These are phyloP conservation scores for Sarocladium brachiariae DNA, from an alignment of 2,329 filamentous ascomycete species.

Conservation along the genomic window DNA sequence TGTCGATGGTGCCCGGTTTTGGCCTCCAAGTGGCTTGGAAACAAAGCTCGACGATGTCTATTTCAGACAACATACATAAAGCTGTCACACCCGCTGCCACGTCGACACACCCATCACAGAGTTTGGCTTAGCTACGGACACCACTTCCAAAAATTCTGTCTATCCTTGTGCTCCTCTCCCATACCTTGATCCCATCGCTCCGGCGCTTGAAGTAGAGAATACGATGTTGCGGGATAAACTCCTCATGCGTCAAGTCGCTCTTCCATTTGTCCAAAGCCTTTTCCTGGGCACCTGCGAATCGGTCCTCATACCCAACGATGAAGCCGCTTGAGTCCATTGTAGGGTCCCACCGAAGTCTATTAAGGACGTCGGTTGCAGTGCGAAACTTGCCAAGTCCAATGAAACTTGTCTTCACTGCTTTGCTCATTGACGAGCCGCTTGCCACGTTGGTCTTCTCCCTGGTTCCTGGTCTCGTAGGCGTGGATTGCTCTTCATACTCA, in stretches of 20 bases:
- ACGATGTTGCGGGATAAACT: constrained; percentile 60
- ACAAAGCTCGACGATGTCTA: constrained; percentile 1
- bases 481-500: constrained; percentile 11
- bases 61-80: not conserved
- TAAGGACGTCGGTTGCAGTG: constrained; percentile 51
- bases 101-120: not conserved
- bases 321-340: constrained; percentile 44
- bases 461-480: constrained; percentile 11
- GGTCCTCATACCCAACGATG: constrained; percentile 54
- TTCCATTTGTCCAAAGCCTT: constrained; percentile 50
- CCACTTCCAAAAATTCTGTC: constrained; percentile 53
- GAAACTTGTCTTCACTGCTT: constrained; percentile 18
- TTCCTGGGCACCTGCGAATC: constrained; percentile 49
- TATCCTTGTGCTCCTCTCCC: constrained; percentile 47
- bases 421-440: constrained; percentile 13
- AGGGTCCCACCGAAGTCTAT: constrained; percentile 54
- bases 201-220: constrained; percentile 54
- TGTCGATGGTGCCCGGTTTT: not conserved
- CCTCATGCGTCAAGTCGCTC: constrained; percentile 55
- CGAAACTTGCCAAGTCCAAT: constrained; percentile 41
- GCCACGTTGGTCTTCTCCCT: constrained; percentile 4
- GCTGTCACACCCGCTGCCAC: constrained; percentile 5
- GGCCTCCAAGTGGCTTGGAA: not conserved
- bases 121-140: constrained; percentile 14
- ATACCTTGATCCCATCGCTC: constrained; percentile 44